Conservation (phyloP, 1,139 yeast genomes). For the Yamadazyma trypodendri region DNA sequence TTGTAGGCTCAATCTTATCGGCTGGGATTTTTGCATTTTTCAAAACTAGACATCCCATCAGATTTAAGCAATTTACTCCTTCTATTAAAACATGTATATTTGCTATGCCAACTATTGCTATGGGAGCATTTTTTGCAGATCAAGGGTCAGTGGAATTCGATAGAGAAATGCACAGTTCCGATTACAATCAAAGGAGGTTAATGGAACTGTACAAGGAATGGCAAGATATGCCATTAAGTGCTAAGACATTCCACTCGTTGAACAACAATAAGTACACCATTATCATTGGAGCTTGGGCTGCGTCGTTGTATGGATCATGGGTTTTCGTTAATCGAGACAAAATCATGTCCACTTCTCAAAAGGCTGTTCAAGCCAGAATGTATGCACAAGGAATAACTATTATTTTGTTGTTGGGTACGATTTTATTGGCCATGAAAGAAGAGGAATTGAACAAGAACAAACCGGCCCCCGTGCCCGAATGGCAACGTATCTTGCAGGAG, state of each 20-base stretch:
- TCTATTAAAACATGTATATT: slow-evolving; percentile 41
- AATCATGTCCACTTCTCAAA: slow-evolving; percentile 76
- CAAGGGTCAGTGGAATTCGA: slow-evolving; percentile 52
- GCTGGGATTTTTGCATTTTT: slow-evolving; percentile 34
- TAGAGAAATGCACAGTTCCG: slow-evolving; percentile 37
- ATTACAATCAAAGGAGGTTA: slow-evolving; percentile 28
- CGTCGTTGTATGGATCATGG: slow-evolving; percentile 84
- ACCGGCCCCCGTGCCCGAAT: slow-evolving; percentile 41
- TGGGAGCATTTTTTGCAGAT: slow-evolving; percentile 46
- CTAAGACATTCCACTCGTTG: slow-evolving; percentile 46
- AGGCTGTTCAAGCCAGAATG: slow-evolving; percentile 91
- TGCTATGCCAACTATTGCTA: slow-evolving; percentile 41
- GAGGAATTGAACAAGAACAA: slow-evolving; percentile 42
- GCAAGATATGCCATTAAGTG: slow-evolving; percentile 43
- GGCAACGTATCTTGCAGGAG: slow-evolving; percentile 32
- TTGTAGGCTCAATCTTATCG: slow-evolving; percentile 37
- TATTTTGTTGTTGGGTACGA: slow-evolving; percentile 59
- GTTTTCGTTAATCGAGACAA: slow-evolving; percentile 71
- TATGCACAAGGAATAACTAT: slow-evolving; percentile 86
- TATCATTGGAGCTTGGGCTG: slow-evolving; percentile 83
- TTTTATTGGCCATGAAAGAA: slow-evolving; percentile 63
- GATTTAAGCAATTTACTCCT: slow-evolving; percentile 36
- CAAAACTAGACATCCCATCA: slow-evolving; percentile 33
- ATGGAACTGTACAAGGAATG: slow-evolving; percentile 53
- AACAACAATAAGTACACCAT: slow-evolving; percentile 69